Conservation (phyloP, 768 basidiomycete species). For the Lenzites betulinus region DNA sequence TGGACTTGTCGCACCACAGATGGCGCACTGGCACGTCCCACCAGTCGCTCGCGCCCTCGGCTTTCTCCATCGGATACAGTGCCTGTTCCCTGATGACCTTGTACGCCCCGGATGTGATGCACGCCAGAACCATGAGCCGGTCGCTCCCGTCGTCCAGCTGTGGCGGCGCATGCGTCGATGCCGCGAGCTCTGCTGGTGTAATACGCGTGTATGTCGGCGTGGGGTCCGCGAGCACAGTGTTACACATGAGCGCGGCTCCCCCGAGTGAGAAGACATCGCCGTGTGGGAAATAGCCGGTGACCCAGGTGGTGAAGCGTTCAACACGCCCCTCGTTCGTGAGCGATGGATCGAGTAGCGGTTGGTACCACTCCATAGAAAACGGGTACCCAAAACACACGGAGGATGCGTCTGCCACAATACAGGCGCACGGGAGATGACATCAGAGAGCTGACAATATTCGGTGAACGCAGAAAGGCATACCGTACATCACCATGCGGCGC, state of each 20-base stretch:
- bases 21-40: not conserved
- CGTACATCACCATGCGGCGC: slow-evolving; percentile 4
- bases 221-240: slow-evolving; percentile 1
- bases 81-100: not conserved
- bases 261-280: slow-evolving; percentile 1
- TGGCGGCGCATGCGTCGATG: not conserved
- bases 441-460: not conserved
- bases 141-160: not conserved
- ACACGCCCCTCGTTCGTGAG: not conserved
- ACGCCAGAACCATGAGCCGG: not conserved
- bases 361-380: not conserved
- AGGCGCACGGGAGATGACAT: no score
- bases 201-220: slow-evolving; percentile 2
- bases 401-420: not conserved
- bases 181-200: slow-evolving; percentile 4
- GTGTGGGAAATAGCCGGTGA: slow-evolving; percentile 16
- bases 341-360: not conserved
- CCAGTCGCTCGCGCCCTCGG: not conserved
- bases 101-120: not conserved
- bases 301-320: slow-evolving; percentile 2
- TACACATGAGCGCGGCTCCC: not conserved
- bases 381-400: slow-evolving; percentile 3
- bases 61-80: not conserved
- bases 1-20: not conserved
- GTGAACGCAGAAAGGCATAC: not conserved